Conservation (phyloP, 1,284 basidiomycete genomes). For the Ceratorhiza oryzae-sativae region DNA sequence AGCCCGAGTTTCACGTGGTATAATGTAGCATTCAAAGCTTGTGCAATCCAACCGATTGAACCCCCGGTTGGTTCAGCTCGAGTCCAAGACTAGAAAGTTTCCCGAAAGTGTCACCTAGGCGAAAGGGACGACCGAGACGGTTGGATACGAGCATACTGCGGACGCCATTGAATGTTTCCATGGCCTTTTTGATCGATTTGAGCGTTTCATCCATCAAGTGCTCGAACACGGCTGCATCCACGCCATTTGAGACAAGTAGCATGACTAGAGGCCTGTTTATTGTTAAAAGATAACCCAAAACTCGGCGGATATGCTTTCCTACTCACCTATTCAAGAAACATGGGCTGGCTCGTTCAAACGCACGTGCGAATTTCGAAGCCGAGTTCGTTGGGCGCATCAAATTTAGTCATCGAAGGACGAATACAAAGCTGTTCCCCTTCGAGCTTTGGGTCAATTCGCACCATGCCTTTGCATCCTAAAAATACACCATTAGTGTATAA, state of each 20-base stretch:
- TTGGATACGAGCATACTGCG: slow-evolving; percentile 47
- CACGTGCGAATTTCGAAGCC: slow-evolving; percentile 73
- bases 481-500: background rate
- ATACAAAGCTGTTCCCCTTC: slow-evolving; percentile 62
- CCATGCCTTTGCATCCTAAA: slow-evolving; percentile 65
- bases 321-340: slow-evolving; percentile 72
- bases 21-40: slow-evolving; percentile 21
- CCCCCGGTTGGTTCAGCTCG: slow-evolving; percentile 58
- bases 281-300: slow-evolving; percentile 21
- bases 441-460: slow-evolving; percentile 67
- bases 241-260: slow-evolving; percentile 4
- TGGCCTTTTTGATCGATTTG: slow-evolving; percentile 51
- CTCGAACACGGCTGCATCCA: slow-evolving; percentile 1
- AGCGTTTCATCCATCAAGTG: slow-evolving; percentile 56
- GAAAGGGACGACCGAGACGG: slow-evolving; percentile 61
- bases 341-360: slow-evolving; percentile 62
- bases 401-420: slow-evolving; percentile 78
- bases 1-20: slow-evolving; percentile 39
- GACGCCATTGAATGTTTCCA: slow-evolving; percentile 53
- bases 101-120: slow-evolving; percentile 60
- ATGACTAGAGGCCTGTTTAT: slow-evolving; percentile 23
- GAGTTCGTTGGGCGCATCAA: slow-evolving; percentile 57
- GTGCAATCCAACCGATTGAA: slow-evolving; percentile 57
- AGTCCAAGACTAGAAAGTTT: slow-evolving; percentile 59
- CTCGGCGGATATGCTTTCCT: background rate